A percentile compares a stretch with the other conserved stretches of the same genome.
Evolutionary conservation across 2,329 filamentous ascomycete genomes (phyloP).

Genomic region (Venturia nashicola): DNA sequence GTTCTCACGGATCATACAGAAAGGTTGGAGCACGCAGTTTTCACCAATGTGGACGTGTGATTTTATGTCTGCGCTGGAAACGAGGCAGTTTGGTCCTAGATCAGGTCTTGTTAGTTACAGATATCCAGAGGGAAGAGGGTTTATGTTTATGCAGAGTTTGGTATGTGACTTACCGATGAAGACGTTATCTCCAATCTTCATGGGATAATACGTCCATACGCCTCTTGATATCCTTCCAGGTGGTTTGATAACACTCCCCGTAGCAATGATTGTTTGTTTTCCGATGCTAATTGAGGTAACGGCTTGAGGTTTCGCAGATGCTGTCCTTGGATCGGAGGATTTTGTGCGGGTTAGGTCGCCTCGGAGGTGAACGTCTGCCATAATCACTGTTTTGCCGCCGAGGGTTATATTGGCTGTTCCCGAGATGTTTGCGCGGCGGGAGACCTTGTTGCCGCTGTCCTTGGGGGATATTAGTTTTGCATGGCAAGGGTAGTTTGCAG

Average conservation of each 20-base stretch:
- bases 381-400: slow-evolving; percentile 85
- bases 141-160: too few species aligned
- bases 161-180: slow-evolving; percentile 55
- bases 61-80: slow-evolving; percentile 74
- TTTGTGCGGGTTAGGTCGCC: slow-evolving; percentile 60
- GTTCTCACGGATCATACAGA: slow-evolving; percentile 88
- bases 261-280: slow-evolving; percentile 78
- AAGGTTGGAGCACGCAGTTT: slow-evolving; percentile 66
- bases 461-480: slow-evolving; percentile 23
- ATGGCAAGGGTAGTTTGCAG: background rate
- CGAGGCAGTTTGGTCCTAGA: slow-evolving; percentile 42
- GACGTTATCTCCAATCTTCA: slow-evolving; percentile 90
- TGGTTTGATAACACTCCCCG: slow-evolving; percentile 66
- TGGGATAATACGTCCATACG: slow-evolving; percentile 64
- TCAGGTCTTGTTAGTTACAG: background rate
- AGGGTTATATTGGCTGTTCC: slow-evolving; percentile 97
- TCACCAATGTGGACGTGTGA: slow-evolving; percentile 78
- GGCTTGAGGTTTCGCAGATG: slow-evolving; percentile 17
- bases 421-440: slow-evolving; percentile 78
- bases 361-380: slow-evolving; percentile 86
- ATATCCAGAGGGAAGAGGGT: too few species aligned
- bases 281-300: slow-evolving; percentile 68
- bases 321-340: slow-evolving; percentile 17
- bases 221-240: slow-evolving; percentile 75
- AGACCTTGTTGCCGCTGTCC: slow-evolving; percentile 98